phyloP scores from a whole-genome alignment of 2,329 filamentous ascomycete genomes.

The Nannizzia gypsea region DNA sequence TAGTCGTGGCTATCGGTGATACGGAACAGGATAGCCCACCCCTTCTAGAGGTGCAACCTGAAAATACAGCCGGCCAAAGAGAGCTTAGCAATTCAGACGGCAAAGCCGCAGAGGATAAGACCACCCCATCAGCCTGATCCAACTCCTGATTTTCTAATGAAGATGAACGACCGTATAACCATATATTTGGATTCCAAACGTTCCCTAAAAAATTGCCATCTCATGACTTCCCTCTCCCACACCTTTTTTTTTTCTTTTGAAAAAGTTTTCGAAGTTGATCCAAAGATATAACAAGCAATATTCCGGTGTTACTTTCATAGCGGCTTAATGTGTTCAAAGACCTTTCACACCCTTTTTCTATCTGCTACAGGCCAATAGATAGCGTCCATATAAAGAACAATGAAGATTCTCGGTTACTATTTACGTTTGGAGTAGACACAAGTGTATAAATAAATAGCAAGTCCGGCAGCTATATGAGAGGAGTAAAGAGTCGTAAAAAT shows the following conservation, averaged over 20 bases:
- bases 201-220: not conserved
- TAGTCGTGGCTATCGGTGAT: constrained; percentile 1
- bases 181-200: no score
- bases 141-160: not conserved
- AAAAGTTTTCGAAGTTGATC: not conserved
- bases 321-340: not conserved
- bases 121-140: not conserved
- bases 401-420: not conserved
- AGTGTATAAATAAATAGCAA: no score
- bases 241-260: not conserved
- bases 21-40: not conserved
- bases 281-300: not conserved
- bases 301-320: not conserved
- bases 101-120: not conserved
- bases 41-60: not conserved
- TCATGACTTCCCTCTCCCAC: not conserved
- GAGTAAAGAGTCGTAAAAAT: not conserved
- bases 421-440: no score
- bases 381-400: not conserved
- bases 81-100: not conserved
- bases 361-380: not conserved
- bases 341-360: not conserved
- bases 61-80: not conserved
- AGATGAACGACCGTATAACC: not conserved
- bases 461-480: not conserved